phyloP scores from a whole-genome alignment of 495 filamentous ascomycete species.

The Penicillium egyptiacum region DNA sequence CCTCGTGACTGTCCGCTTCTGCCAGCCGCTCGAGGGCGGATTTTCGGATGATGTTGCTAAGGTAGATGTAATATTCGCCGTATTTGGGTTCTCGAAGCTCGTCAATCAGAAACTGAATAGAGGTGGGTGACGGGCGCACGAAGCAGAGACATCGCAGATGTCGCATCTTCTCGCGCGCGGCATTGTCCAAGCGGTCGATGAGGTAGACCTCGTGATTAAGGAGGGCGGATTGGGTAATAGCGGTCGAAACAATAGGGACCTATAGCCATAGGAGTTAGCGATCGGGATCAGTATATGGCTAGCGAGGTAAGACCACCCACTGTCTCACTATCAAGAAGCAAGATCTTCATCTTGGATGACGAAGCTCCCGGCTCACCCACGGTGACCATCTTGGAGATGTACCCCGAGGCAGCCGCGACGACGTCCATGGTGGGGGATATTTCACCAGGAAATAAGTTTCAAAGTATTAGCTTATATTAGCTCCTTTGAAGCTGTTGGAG shows the following conservation, averaged over 20 bases:
- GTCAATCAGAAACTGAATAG: slow-evolving; percentile 90
- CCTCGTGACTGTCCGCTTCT: slow-evolving; percentile 97
- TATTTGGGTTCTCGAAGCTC: slow-evolving; percentile 96
- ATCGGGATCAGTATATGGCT: neutral
- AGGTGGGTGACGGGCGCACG: slow-evolving; percentile 84
- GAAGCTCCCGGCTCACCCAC: slow-evolving; percentile 75
- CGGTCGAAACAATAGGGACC: slow-evolving; percentile 88
- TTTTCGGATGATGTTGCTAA: slow-evolving; percentile 96
- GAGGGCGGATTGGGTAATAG: slow-evolving; percentile 93
- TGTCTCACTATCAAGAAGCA: slow-evolving; percentile 92
- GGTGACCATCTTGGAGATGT: slow-evolving; percentile 96
- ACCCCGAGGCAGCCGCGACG: slow-evolving; percentile 86
- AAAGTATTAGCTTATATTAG: neutral
- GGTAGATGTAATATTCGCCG: slow-evolving; percentile 95
- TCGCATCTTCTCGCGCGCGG: slow-evolving; percentile 93
- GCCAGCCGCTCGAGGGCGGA: slow-evolving; percentile 92
- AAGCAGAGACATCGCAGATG: slow-evolving; percentile 94
- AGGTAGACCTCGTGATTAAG: slow-evolving; percentile 97
- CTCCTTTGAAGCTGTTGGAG: neutral
- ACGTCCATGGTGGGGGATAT: slow-evolving; percentile 72
- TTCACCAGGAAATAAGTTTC: slow-evolving; percentile 11
- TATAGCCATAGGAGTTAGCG: slow-evolving; percentile 32
- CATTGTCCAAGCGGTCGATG: slow-evolving; percentile 91
- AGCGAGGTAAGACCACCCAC: slow-evolving; percentile 50
- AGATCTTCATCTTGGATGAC: slow-evolving; percentile 97